A percentile compares a stretch with the other conserved stretches of the same genome.
Evolutionary conservation across 495 filamentous ascomycete species (phyloP).

Genomic region (Podospora pseudoanserina): DNA sequence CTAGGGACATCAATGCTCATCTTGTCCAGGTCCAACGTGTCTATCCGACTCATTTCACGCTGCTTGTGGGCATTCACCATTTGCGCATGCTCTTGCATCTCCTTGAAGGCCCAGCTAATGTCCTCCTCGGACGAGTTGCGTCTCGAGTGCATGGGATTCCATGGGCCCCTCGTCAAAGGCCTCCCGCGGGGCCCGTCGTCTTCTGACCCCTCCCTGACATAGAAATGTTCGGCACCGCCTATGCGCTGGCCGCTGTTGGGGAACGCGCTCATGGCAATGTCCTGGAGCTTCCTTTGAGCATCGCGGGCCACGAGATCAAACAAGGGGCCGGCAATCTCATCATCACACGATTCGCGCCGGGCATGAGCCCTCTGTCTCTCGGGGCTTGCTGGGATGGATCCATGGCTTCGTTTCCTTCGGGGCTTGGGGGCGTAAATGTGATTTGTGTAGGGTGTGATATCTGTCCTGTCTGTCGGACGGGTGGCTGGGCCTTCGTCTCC

Average conservation of each 20-base stretch:
- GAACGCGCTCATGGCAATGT: slow-evolving; percentile 48
- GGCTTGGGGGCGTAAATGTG: slow-evolving; percentile 53
- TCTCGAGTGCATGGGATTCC: slow-evolving; percentile 35
- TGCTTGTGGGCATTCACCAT: slow-evolving; percentile 23
- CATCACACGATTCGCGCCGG: slow-evolving; percentile 61
- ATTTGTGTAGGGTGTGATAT: slow-evolving; percentile 55
- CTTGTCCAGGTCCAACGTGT: slow-evolving; percentile 40
- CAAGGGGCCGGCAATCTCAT: slow-evolving; percentile 67
- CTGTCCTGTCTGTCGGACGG: slow-evolving; percentile 52
- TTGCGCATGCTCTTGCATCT: slow-evolving; percentile 48
- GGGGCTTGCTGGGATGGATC: slow-evolving; percentile 20
- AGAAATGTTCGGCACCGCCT: slow-evolving; percentile 53
- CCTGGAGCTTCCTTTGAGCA: slow-evolving; percentile 63
- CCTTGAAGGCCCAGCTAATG: slow-evolving; percentile 49
- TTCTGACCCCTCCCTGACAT: slow-evolving; percentile 51
- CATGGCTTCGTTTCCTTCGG: slow-evolving; percentile 32
- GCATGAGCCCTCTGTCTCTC: slow-evolving; percentile 27
- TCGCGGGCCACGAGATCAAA: slow-evolving; percentile 71
- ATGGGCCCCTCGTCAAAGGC: slow-evolving; percentile 34
- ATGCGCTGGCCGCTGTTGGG: slow-evolving; percentile 45
- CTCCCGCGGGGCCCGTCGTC: slow-evolving; percentile 35
- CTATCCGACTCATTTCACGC: slow-evolving; percentile 23
- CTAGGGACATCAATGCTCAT: slow-evolving; percentile 42
- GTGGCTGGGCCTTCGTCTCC: slow-evolving; percentile 51
- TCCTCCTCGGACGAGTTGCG: slow-evolving; percentile 45